Evolutionary conservation across 2,329 filamentous ascomycete genomes (phyloP), one percentile per base, ranked within the genome.

Genomic region (Stemphylium beticola): DNA sequence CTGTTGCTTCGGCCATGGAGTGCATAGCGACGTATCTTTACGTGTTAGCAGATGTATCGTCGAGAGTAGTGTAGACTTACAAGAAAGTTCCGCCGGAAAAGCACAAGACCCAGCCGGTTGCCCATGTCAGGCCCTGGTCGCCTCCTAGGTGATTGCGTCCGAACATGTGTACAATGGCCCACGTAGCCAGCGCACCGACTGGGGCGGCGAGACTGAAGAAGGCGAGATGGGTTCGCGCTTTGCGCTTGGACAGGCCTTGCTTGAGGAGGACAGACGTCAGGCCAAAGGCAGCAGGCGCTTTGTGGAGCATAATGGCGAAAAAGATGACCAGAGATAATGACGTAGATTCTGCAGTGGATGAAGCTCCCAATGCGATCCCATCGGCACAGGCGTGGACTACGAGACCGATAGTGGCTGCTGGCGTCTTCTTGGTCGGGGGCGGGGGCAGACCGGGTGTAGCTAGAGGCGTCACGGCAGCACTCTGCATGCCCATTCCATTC

Each of bases 71-170:
- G 34, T 81, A 9, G 32, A 81, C 90, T 84, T 79, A 97, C 89
- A 99, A 77, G 72, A 99, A 99, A 0, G 95, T 99, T 14, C 95
- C 95, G 0, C 90, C 95, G 0, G 92, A 96, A 73, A 99, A 99
- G n/a, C 98, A 80, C 8, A 99, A 79, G 38, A 98, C 79, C 82
- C 96, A 91, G 20, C 95, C 95, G 0, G 93, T 98, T 81, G 91
- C 93, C 87, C 92, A 97, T 66, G 87, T 85, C 52, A 90, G 86
- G 17, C 82, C 81, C 42, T 86, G 83, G 46, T 87, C 85, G 48
- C 81, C 82, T 36, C 79, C 75, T 57, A 73, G 81, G 77, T 81
- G 77, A 50, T 84, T 79, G 55, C 90, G 85, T 54, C 88, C 90
- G 1, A 95, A 74, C 37, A 95, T 74, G 52, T 88, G 87, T 10